These are phyloP conservation scores for Tricholoma sp. DNA, from an alignment of 768 basidiomycete genomes.

Conservation along the genomic window DNA sequence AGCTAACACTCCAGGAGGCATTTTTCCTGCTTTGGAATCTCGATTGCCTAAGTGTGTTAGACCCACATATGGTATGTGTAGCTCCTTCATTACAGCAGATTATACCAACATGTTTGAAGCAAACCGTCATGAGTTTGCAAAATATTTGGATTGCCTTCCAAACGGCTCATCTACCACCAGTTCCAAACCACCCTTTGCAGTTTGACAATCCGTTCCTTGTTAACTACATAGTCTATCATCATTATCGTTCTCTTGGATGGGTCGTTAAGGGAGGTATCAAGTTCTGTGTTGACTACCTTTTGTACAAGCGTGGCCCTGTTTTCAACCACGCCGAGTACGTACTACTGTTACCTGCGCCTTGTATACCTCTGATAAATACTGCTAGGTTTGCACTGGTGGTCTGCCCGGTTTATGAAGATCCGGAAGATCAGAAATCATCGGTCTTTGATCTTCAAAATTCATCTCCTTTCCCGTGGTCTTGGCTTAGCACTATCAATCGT, in stretches of 20 bases:
- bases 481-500: conserved; percentile 95
- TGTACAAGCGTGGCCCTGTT: conserved; percentile 93
- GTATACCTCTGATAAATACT: not conserved
- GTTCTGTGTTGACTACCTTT: conserved; percentile 91
- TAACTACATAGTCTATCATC: conserved; percentile 87
- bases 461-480: conserved; percentile 82
- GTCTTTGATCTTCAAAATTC: conserved; percentile 61
- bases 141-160: conserved; percentile 68
- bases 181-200: conserved; percentile 29
- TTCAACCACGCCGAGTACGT: conserved; percentile 94
- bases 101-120: conserved; percentile 29
- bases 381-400: conserved; percentile 86
- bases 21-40: conserved; percentile 85
- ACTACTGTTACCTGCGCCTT: not conserved
- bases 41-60: conserved; percentile 70
- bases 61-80: conserved; percentile 56
- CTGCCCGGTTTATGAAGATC: conserved; percentile 86
- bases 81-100: not conserved
- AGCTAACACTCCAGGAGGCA: conserved; percentile 83
- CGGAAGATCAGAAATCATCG: conserved; percentile 60
- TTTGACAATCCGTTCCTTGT: conserved; percentile 93
- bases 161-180: conserved; percentile 35
- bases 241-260: conserved; percentile 96
- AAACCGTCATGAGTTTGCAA: conserved; percentile 46
- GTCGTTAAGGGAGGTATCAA: conserved; percentile 94